These are phyloP conservation scores for Venustampulla echinocandica DNA, from an alignment of 495 filamentous ascomycete species.

Conservation along the genomic window DNA sequence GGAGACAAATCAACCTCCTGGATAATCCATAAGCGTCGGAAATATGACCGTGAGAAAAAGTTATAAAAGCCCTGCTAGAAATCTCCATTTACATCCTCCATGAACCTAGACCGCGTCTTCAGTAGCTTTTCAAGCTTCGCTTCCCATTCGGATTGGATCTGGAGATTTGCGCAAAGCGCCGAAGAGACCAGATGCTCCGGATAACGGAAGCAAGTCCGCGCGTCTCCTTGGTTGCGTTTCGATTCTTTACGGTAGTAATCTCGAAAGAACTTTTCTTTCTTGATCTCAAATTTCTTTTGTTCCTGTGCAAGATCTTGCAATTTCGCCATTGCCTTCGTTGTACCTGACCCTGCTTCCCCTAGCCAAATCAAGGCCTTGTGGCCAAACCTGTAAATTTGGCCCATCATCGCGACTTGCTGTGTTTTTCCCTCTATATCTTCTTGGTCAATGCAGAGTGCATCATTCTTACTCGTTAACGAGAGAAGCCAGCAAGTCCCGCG, in stretches of 20 bases:
- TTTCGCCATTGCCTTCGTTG: neutral
- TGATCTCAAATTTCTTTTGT: neutral
- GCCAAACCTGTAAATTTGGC: neutral
- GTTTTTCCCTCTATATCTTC: neutral
- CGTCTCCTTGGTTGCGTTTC: neutral
- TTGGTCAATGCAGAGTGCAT: no score
- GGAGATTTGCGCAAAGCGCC: neutral
- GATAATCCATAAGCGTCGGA: neutral
- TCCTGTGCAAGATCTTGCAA: neutral
- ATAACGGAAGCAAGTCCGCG: neutral
- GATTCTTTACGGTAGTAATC: neutral
- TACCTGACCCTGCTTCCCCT: neutral
- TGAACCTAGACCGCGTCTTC: neutral
- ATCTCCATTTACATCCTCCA: neutral
- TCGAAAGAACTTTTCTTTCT: neutral
- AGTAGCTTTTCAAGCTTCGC: neutral
- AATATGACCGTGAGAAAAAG: neutral
- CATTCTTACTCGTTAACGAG: no score
- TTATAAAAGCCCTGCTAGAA: neutral
- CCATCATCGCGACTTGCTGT: neutral
- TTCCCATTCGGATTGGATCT: neutral
- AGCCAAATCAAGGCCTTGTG: neutral
- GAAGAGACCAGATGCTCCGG: neutral
- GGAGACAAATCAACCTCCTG: neutral
- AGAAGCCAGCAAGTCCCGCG: no score